These are phyloP conservation scores for Hordeum vulgare DNA, from an alignment of 176 grass and related monocot genomes.

Conservation along the genomic window MorexV3_pseudomolecules_assembly NC_058523.1:525853255-525853754, in stretches of 20 bases:
- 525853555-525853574: too few relatives aligned
- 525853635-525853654: neutral
- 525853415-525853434: neutral
- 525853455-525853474: neutral
- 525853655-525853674: neutral
- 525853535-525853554: too few relatives aligned
- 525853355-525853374: constrained; percentile 15
- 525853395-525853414: neutral
- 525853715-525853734: neutral
- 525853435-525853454: neutral
- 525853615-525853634: neutral
- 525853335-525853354: constrained; percentile 25
- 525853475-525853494: too few relatives aligned
- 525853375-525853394: neutral
- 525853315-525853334: neutral
- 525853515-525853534: too few relatives aligned
- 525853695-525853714: neutral
- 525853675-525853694: neutral
- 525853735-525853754: neutral
- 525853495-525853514: too few relatives aligned
- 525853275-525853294: too few relatives aligned
- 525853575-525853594: too few relatives aligned
- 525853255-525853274: too few relatives aligned
- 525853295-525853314: neutral
- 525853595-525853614: neutral